These are phyloP conservation scores for Penicillium expansum DNA, from an alignment of 2,329 filamentous ascomycete species.

Conservation along the genomic window DNA sequence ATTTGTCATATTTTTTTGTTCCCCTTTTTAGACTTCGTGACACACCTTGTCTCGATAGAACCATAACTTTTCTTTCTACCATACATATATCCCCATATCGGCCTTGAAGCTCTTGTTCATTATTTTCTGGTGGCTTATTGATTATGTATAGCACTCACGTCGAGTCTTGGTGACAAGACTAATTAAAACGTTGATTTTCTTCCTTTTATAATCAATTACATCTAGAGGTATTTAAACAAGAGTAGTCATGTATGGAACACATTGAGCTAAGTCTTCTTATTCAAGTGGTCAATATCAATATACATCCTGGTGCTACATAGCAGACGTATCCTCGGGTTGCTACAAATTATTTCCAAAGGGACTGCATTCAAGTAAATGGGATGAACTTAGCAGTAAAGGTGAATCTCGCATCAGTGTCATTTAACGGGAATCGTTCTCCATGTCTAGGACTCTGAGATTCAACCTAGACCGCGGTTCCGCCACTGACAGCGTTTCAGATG, in stretches of 20 bases:
- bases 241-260: too few species aligned
- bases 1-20: neutral
- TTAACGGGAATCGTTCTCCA: constrained; percentile 16
- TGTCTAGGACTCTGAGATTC: constrained; percentile 25
- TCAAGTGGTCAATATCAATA: too few species aligned
- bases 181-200: neutral
- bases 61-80: constrained; percentile 1
- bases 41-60: neutral
- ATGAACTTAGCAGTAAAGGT: too few species aligned
- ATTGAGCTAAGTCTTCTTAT: too few species aligned
- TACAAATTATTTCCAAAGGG: neutral
- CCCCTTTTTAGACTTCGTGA: neutral
- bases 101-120: neutral
- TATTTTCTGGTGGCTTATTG: neutral
- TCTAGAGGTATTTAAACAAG: neutral
- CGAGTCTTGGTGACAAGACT: neutral
- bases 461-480: constrained; percentile 27
- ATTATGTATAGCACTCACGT: constrained; percentile 1
- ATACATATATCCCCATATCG: constrained; percentile 7
- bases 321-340: neutral
- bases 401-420: neutral
- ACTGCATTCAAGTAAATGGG: neutral
- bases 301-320: neutral
- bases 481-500: constrained; percentile 25
- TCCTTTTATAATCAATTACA: neutral